Base-by-base conservation (phyloP, 2,329 filamentous ascomycete species). In the Macrophomina pseudophaseolina region DNA sequence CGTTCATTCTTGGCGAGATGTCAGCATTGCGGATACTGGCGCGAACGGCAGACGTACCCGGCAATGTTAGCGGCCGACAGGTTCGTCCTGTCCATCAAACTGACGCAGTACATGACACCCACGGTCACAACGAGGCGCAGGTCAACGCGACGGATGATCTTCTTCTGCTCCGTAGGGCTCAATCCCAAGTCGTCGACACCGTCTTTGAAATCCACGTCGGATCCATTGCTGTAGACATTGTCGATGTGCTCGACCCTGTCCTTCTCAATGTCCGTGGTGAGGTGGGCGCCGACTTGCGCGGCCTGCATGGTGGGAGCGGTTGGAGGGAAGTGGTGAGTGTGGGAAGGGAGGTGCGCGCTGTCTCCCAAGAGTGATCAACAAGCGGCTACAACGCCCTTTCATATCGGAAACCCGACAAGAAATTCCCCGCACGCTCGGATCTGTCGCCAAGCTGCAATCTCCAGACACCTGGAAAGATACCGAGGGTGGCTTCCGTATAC, bases 61-160 rank as follows among this genome's bases (percentile, higher is more conserved):
- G 92, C 91, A 74, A 94, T 90, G 53, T 87, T 87, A 48, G 91
- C 91, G 28, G 87, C 83, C n/a, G 87, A 87, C 74, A 94, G 79
- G 76, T 94, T 94, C 1, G 90, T 92, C 38, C 92, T 84, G 74
- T 95, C 92, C 87, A 94, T 91, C 67, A 94, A 80, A 70, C 86
- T 90, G 71, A 92, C 83, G 74, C 90, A 92, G 77, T 94, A 94
- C 80, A 93, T 85, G 70, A 85, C 76, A 8, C 82, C 82, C 1
- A 83, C 76, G 0, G 80, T 83, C 23, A 80, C 71, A 18, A 84
- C 81, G n/a, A 84, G 74, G 35, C 82, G 79, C 40, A 75, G 80
- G 77, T 96, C 92, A 71, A 95, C 82, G 12, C 87, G 86, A 66
- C 85, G 83, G 49, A 93, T 87, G 72, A 95, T 91, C 49, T 80